Evolutionary conservation across 1,284 basidiomycete genomes (phyloP).

Genomic region (Cryptococcus wingfieldii): DNA sequence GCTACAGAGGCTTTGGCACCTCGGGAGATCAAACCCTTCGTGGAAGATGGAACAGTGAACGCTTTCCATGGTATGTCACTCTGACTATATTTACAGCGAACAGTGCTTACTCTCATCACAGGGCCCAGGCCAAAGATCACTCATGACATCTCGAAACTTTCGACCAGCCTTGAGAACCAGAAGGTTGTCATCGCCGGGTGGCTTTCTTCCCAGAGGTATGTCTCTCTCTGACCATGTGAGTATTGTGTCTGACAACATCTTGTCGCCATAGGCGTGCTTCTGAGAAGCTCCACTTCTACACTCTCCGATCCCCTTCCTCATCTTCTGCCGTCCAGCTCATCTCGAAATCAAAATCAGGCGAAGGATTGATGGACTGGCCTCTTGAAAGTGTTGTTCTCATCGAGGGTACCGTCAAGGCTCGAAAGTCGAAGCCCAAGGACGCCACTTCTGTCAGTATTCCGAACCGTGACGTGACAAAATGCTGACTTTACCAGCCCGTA

Average conservation of each 20-base stretch:
- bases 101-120: constrained; percentile 2
- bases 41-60: constrained; percentile 6
- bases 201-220: constrained; percentile 45
- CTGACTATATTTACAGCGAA: not conserved
- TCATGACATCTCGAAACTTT: constrained; percentile 63
- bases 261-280: constrained; percentile 35
- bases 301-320: constrained; percentile 65
- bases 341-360: constrained; percentile 46
- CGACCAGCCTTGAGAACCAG: constrained; percentile 56
- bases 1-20: not conserved
- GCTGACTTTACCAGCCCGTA: constrained; percentile 51
- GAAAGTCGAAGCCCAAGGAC: constrained; percentile 59
- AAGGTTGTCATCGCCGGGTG: constrained; percentile 70
- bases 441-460: constrained; percentile 4
- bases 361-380: constrained; percentile 60
- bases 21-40: constrained; percentile 11
- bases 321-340: constrained; percentile 72
- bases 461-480: not conserved
- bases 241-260: not conserved
- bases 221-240: not conserved
- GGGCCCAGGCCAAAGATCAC: constrained; percentile 47
- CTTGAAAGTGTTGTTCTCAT: constrained; percentile 72
- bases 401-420: constrained; percentile 61
- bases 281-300: constrained; percentile 49
- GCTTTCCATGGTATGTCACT: constrained; percentile 26